phyloP scores from a whole-genome alignment of 1,284 basidiomycete species.

The Cryptococcus sp. region DNA sequence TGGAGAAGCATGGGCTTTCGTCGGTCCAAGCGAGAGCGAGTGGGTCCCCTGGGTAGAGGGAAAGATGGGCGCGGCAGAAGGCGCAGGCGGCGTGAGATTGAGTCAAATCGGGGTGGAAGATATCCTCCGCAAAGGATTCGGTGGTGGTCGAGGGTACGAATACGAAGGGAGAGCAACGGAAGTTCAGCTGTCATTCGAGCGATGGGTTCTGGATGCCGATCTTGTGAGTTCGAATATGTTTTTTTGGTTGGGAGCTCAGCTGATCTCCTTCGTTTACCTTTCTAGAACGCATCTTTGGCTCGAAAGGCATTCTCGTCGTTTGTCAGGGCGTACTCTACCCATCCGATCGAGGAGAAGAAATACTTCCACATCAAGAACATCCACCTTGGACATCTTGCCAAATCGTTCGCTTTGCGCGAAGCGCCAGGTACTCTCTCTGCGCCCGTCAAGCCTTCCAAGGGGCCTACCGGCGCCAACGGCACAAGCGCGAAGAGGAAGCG shows the following conservation, averaged over 20 bases:
- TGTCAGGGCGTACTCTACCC: slow-evolving; percentile 95
- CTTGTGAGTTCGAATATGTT: slow-evolving; percentile 60
- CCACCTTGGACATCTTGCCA: slow-evolving; percentile 94
- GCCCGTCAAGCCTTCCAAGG: slow-evolving; percentile 17
- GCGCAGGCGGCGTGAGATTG: slow-evolving; percentile 58
- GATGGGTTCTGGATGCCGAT: slow-evolving; percentile 80
- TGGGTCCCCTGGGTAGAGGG: slow-evolving; percentile 87
- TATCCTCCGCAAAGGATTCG: slow-evolving; percentile 78
- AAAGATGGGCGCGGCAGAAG: slow-evolving; percentile 62
- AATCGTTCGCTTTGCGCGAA: slow-evolving; percentile 92
- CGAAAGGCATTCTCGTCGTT: slow-evolving; percentile 88
- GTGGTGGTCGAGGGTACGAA: slow-evolving; percentile 69
- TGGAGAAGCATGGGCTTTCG: slow-evolving; percentile 90
- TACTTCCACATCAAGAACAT: slow-evolving; percentile 93
- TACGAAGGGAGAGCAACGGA: slow-evolving; percentile 92
- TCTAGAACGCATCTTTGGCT: slow-evolving; percentile 74
- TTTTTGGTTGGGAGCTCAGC: not conserved
- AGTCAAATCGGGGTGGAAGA: slow-evolving; percentile 67
- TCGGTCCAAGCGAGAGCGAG: slow-evolving; percentile 75
- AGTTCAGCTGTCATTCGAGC: slow-evolving; percentile 91
- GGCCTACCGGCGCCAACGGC: slow-evolving; percentile 21
- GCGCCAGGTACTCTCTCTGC: slow-evolving; percentile 70
- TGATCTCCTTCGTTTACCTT: not conserved
- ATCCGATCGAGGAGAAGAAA: slow-evolving; percentile 90
- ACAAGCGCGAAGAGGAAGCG: slow-evolving; percentile 56